Base-by-base conservation (phyloP, 495 filamentous ascomycete species). In the Aspergillus sclerotioniger region DNA sequence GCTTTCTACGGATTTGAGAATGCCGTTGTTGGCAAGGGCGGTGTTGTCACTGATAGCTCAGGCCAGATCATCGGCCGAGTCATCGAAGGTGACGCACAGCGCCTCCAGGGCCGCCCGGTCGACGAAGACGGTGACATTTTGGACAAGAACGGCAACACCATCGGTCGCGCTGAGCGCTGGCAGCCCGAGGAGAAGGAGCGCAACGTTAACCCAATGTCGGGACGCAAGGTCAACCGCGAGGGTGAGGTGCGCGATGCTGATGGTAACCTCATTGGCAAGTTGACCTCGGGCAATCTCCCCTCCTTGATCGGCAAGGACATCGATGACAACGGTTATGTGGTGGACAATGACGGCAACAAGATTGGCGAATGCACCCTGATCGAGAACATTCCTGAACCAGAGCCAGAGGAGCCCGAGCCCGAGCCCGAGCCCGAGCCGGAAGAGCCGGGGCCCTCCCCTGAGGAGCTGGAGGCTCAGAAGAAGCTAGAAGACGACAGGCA, bases 91-190 rank as follows among this genome's bases (percentile, higher is more conserved):
- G 90, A 96, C 57, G 69, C 82, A 31, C 85, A 88, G 71, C 73
- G 82, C 20, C 83, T 96, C 3, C 76, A 84, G 28, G 91, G 91
- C 16, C 88, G 90, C 58, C 73, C 76, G 9, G 90, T 94, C 28
- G 91, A 96, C 62, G 87, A 89, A 56, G 90, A 94, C 58, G 91
- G 91, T 28, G 90, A 96, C 57, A 82, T 96, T 20, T 71, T 85
- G 47, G 91, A 95, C 75, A 86, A 84, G 74, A 88, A 89, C 62
- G 91, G 91, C 60, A 96, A 96, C 70, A 78, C 80, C 32, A 80
- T 96, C 15, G 91, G 91, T 39, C 84, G 87, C 54, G 90, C 90
- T 21, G 89, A 93, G 71, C 82, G 91, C 43, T 94, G 88, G 88
- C 83, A 87, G 58, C 88, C 89, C 8, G 87, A 90, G 58, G 84